phyloP scores from a whole-genome alignment of 2,329 filamentous ascomycete species.

The Dactylella cylindrospora region DNA sequence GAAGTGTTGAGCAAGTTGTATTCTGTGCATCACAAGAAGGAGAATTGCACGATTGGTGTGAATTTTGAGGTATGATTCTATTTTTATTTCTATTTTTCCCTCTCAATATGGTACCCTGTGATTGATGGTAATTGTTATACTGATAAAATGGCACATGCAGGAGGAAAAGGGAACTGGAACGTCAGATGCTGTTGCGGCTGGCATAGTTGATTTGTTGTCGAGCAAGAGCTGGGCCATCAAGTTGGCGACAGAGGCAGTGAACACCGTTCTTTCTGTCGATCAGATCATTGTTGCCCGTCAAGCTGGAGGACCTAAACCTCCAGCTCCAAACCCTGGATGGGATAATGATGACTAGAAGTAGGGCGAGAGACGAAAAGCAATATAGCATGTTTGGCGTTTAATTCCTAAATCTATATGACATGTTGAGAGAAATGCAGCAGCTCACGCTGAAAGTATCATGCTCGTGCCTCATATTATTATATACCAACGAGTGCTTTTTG shows the following conservation, averaged over 20 bases:
- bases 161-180: slow-evolving; percentile 78
- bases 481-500: not conserved
- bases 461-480: not conserved
- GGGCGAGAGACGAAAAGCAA: not conserved
- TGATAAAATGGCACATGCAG: slow-evolving; percentile 52
- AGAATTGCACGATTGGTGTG: slow-evolving; percentile 86
- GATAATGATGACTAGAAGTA: slow-evolving; percentile 59
- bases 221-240: slow-evolving; percentile 97
- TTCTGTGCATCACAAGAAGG: slow-evolving; percentile 84
- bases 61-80: slow-evolving; percentile 73
- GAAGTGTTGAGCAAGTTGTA: slow-evolving; percentile 91
- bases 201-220: slow-evolving; percentile 87
- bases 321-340: slow-evolving; percentile 83
- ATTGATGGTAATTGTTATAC: slow-evolving; percentile 16
- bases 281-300: slow-evolving; percentile 98
- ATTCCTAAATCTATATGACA: not conserved
- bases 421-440: not conserved
- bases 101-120: not conserved
- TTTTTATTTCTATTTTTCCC: slow-evolving; percentile 44
- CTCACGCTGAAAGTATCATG: not conserved
- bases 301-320: slow-evolving; percentile 91
- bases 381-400: not conserved
- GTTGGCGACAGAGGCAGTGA: slow-evolving; percentile 88
- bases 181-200: slow-evolving; percentile 80
- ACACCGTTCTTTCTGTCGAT: slow-evolving; percentile 92